Base-by-base conservation (phyloP, 441 rosid species). In the Syzygium syzygioides region DNA sequence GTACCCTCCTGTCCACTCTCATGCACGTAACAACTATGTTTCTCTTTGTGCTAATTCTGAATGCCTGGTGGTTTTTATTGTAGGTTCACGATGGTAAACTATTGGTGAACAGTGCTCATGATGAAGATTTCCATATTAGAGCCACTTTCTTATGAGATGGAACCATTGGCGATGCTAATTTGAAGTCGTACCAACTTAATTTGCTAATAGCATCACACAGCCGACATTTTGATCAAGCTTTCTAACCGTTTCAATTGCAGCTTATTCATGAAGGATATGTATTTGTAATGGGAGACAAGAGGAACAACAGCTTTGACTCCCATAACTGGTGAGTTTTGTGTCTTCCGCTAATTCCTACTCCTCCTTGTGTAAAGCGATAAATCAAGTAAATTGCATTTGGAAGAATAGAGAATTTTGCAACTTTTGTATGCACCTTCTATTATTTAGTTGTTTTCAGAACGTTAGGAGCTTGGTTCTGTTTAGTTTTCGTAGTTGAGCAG, bases 231-330 rank as follows among this genome's bases (percentile, higher is more conserved):
- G 41, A 60, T 87, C 60, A 17, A 76, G 54, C 2, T 56, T 56
- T 62, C 71, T 83, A 11, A 26, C 57, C 88, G 64, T 15, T 48
- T 50, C 48, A 52, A 88, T 62, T 91, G 91, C 94, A 95, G 98
- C 53, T 90, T 76, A 93, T 95, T 86, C 98, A 96, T 25, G 93
- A 95, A 90, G 98, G 92, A 85, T 92, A 88, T 90, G 98, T 95
- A 85, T 95, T 95, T 88, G 98, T 95, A 25, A 79, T 95, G 93
- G 96, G 98, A 85, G 98, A 95, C 91, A 94, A 95, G 86, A 94
- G 96, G 56, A 95, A 95, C 86, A 93, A 95, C 89, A 95, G 97
- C 89, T 93, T 94, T 57, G 98, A 95, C 88, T 95, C 98, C 64
- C 96, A 94, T 89, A 59, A 93, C 92, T 95, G 98, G 98, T 95